Base-by-base conservation (phyloP, 169 alveolate genomes). In the Cryptosporidium bovis region DNA sequence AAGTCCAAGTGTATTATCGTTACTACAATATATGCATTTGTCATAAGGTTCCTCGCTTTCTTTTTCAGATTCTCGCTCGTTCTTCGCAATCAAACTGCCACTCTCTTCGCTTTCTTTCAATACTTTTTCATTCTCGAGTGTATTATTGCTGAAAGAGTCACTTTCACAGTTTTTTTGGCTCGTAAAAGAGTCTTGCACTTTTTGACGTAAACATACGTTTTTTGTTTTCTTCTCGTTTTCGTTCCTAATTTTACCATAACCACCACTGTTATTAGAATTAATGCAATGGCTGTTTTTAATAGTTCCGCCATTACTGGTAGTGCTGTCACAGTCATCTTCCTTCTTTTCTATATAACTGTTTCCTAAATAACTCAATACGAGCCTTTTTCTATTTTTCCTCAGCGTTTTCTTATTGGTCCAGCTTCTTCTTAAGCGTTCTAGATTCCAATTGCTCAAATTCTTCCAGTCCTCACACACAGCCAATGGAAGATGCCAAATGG, bases 401-500 rank as follows among this genome's bases (percentile, higher is more conserved):
- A 27, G 20, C 20, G 46, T 68, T 10, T 50, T 68, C 36, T 68
- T 68, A 29, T 68, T 68, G 5, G 83, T 68, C 83, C 83, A 68
- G n/a, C 84, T 71, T 48, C 84, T 71, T 24, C 33, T 71, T 15
- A 71, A 27, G 6, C 69, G 20, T 2, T 58, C 55, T 18, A 71
- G 50, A 33, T 71, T 71, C 84, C 84, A 71, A 33, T 18, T 20
- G 20, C 69, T 58, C 8, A 71, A 46, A 56, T 71, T 71, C 69
- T 56, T 34, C 84, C 84, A 71, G 44, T 71, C 84, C 20, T 71
- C 84, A 36, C 84, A 71, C 3, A 29, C 36, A 8, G 58, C 69
- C 58, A 71, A 34, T 15, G 84, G 84, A 3, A 71, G 36, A 18
- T 56, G 84, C 84, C 84, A 71, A 34, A 71, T 71, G 13, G 69